Conservation (phyloP, 1,284 basidiomycete genomes). For the Kwoniella shivajii region DNA sequence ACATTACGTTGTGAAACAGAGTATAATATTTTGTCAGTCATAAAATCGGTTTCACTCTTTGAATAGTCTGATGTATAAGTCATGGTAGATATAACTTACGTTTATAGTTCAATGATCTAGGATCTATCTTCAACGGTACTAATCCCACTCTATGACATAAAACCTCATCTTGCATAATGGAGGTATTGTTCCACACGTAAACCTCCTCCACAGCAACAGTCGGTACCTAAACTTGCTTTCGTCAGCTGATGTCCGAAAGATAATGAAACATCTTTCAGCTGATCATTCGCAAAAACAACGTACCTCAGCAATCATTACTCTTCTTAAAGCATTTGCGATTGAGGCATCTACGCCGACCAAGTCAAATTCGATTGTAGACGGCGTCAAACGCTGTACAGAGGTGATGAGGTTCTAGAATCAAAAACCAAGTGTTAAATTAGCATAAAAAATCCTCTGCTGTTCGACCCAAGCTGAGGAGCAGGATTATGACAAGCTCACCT, state of each 20-base stretch:
- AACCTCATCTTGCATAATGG: conserved; percentile 92
- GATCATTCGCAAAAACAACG: too few species aligned
- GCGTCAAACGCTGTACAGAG: conserved; percentile 73
- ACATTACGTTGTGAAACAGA: background rate
- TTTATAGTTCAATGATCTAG: conserved; percentile 59
- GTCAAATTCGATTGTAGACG: conserved; percentile 88
- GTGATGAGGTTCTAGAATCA: conserved; percentile 69
- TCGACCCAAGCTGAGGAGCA: background rate
- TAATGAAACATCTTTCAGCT: background rate
- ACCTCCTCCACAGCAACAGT: conserved; percentile 91
- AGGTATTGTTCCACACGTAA: conserved; percentile 95
- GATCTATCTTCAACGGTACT: conserved; percentile 85
- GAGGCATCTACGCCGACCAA: conserved; percentile 93
- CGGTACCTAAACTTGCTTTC: conserved; percentile 65
- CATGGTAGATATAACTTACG: conserved; percentile 55
- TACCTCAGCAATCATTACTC: conserved; percentile 93
- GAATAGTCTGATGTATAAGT: background rate
- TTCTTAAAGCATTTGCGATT: conserved; percentile 90
- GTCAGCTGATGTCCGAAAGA: background rate
- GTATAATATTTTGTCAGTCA: background rate
- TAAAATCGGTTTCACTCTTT: background rate
- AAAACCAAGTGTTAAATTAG: conserved; percentile 15
- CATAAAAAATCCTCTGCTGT: background rate
- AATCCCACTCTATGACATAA: conserved; percentile 88
- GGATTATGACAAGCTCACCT: conserved; percentile 59